Evolutionary conservation across 2,329 filamentous ascomycete genomes (phyloP).

Genomic region (Sporothrix dimorphospora): DNA sequence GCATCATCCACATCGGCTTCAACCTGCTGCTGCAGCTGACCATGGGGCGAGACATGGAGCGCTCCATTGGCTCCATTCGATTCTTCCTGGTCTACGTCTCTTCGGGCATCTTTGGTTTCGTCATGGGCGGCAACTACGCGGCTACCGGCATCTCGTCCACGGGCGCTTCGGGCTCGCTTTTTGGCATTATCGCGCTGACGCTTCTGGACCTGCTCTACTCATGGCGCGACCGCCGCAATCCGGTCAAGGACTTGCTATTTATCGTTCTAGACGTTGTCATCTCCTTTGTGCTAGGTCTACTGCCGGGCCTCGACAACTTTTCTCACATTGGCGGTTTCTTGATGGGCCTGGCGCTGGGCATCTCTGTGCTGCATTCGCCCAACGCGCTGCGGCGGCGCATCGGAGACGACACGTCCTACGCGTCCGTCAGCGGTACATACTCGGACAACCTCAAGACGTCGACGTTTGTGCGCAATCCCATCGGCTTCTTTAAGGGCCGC

Average conservation of each 20-base stretch:
- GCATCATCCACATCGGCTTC: conserved; percentile 92
- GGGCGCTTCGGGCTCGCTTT: conserved; percentile 87
- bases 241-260: conserved; percentile 83
- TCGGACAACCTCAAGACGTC: conserved; percentile 50
- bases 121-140: conserved; percentile 92
- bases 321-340: conserved; percentile 95
- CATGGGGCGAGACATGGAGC: conserved; percentile 89
- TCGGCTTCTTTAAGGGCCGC: conserved; percentile 86
- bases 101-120: conserved; percentile 92
- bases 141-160: conserved; percentile 79
- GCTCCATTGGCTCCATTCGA: conserved; percentile 82
- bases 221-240: conserved; percentile 77
- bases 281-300: conserved; percentile 86
- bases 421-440: conserved; percentile 62
- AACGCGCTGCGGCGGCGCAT: conserved; percentile 75
- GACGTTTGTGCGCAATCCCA: conserved; percentile 62
- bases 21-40: conserved; percentile 92
- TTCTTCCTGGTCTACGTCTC: conserved; percentile 89
- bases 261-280: conserved; percentile 84
- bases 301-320: conserved; percentile 96
- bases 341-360: conserved; percentile 84
- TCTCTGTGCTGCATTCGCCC: conserved; percentile 87
- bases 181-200: conserved; percentile 86
- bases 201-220: conserved; percentile 91
- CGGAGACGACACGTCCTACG: conserved; percentile 71